A percentile compares a stretch with the other conserved stretches of the same genome.
Conservation (phyloP, 805 yeast species). For the Kazachstania bromeliacearum region DNA sequence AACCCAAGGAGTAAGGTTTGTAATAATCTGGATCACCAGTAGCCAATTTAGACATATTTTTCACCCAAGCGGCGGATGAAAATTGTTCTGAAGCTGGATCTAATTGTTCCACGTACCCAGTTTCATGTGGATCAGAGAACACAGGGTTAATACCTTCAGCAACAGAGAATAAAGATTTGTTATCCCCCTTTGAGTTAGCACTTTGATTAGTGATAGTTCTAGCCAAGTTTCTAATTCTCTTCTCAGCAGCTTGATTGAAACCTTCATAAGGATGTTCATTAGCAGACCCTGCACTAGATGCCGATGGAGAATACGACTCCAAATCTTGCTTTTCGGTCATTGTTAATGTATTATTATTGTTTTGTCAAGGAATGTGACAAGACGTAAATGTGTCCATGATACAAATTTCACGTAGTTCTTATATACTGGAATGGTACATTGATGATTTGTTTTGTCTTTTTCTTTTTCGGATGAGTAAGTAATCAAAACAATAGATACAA, state of each 20-base stretch:
- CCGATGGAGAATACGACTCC: no score
- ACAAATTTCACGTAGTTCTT: no score
- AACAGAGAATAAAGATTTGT: slow-evolving; percentile 12
- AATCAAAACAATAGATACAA: no score
- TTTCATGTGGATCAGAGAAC: slow-evolving; percentile 11
- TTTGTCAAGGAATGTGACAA: no score
- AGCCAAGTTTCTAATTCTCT: slow-evolving; percentile 34
- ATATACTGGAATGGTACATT: no score
- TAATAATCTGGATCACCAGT: slow-evolving; percentile 52
- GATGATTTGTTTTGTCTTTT: no score
- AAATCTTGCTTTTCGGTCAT: no score
- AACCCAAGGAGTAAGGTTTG: slow-evolving; percentile 50
- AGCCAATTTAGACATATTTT: slow-evolving; percentile 46
- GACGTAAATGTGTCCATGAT: no score
- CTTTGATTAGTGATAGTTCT: slow-evolving; percentile 28
- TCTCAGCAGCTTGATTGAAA: slow-evolving; percentile 28
- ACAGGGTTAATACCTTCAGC: slow-evolving; percentile 22
- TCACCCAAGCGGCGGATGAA: slow-evolving; percentile 57
- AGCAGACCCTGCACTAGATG: no score
- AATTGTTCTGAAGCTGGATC: slow-evolving; percentile 55
- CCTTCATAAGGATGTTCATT: slow-evolving; percentile 26
- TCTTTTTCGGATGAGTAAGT: no score
- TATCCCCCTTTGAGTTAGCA: background rate
- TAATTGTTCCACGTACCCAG: slow-evolving; percentile 33
- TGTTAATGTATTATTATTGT: no score